Percentiles rank a stretch among this genome's conserved stretches.
phyloP scores from a whole-genome alignment of 331 rosid genomes.

The Pyrus hybrid region DNA sequence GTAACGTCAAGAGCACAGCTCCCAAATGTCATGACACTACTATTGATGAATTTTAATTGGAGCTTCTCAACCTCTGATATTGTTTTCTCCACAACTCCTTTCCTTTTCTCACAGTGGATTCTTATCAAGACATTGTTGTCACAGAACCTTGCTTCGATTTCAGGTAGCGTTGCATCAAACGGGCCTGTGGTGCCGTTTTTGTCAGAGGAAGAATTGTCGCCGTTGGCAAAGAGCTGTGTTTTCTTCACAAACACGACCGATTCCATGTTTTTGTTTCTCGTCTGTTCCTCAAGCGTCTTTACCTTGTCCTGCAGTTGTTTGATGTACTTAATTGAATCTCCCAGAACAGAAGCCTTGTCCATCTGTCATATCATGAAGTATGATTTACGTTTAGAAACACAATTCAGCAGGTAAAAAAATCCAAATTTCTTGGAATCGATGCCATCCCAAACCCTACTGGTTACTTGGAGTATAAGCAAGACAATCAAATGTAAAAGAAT shows the following conservation, averaged over 20 bases:
- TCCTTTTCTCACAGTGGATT: slow-evolving; percentile 74
- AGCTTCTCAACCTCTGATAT: slow-evolving; percentile 63
- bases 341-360: slow-evolving; percentile 99
- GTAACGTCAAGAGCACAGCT: slow-evolving; percentile 71
- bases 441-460: neutral
- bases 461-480: neutral
- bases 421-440: neutral
- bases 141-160: slow-evolving; percentile 77
- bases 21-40: slow-evolving; percentile 69
- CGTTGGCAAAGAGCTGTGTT: slow-evolving; percentile 37
- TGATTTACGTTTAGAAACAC: neutral
- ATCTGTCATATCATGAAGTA: slow-evolving; percentile 33
- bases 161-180: slow-evolving; percentile 52
- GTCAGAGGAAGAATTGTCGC: slow-evolving; percentile 28
- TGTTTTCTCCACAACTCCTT: slow-evolving; percentile 57
- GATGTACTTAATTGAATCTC: slow-evolving; percentile 85
- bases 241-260: slow-evolving; percentile 70
- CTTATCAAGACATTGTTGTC: slow-evolving; percentile 76
- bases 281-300: slow-evolving; percentile 67
- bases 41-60: slow-evolving; percentile 55
- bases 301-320: slow-evolving; percentile 81
- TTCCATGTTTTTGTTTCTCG: slow-evolving; percentile 47
- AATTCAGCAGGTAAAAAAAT: neutral
- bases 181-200: slow-evolving; percentile 11
- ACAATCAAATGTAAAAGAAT: neutral